These are phyloP conservation scores for Phytophthora foliorum DNA, from an alignment of 352 stramenopile genomes.

Conservation along the genomic window DNA sequence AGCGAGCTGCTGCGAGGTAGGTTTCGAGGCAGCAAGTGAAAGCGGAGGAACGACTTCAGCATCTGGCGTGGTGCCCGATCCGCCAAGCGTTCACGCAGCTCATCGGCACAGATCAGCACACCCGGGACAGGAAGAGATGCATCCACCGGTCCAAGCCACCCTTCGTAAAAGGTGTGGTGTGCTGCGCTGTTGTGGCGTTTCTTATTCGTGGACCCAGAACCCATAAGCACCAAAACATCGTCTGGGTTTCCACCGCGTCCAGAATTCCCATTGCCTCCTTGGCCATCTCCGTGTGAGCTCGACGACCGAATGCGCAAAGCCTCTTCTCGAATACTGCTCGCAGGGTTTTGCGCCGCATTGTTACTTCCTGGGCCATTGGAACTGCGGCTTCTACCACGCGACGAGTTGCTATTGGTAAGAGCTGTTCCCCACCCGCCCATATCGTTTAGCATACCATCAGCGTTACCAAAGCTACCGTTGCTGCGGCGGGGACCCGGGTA, in stretches of 20 bases:
- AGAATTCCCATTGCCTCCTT: conserved; percentile 35
- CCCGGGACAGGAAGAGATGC: conserved; percentile 76
- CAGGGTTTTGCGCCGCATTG: conserved; percentile 21
- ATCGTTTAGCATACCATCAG: conserved; percentile 49
- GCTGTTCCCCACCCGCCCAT: conserved; percentile 43
- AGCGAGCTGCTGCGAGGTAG: conserved; percentile 63
- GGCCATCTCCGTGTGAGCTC: conserved; percentile 44
- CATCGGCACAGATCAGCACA: conserved; percentile 74
- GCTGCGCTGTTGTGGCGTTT: conserved; percentile 31
- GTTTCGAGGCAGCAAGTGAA: conserved; percentile 66
- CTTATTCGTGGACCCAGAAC: conserved; percentile 30
- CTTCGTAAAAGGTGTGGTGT: conserved; percentile 70
- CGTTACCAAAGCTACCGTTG: conserved; percentile 39
- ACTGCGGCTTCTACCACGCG: conserved; percentile 31
- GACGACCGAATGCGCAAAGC: conserved; percentile 72
- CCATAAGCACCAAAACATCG: conserved; percentile 41
- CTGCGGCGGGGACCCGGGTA: conserved; percentile 27
- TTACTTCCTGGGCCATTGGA: conserved; percentile 23
- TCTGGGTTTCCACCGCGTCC: conserved; percentile 37
- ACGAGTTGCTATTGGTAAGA: conserved; percentile 25
- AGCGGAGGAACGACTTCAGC: conserved; percentile 56
- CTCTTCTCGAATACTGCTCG: conserved; percentile 77
- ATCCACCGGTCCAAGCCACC: conserved; percentile 78
- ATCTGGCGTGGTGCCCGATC: conserved; percentile 51
- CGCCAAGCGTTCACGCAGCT: conserved; percentile 68